phyloP scores from a whole-genome alignment of 768 basidiomycete genomes.

The Suillus weaverae region DNA sequence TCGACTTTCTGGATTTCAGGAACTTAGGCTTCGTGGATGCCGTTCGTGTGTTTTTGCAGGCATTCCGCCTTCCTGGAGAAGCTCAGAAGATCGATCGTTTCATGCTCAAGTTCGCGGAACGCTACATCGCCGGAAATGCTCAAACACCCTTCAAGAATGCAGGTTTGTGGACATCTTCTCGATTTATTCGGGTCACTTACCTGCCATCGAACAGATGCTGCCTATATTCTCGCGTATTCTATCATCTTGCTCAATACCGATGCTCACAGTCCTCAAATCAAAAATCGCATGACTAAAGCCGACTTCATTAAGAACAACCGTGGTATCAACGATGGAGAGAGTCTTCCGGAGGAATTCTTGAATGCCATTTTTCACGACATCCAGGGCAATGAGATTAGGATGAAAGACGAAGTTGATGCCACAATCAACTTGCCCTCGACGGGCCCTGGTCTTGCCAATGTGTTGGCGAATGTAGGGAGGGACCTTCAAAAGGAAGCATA shows the following conservation, averaged over 20 bases:
- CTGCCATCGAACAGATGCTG: constrained; percentile 60
- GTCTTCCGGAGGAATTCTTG: constrained; percentile 86
- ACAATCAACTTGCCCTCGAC: constrained; percentile 38
- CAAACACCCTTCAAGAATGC: constrained; percentile 91
- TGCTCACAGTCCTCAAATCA: constrained; percentile 92
- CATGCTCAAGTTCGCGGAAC: constrained; percentile 98
- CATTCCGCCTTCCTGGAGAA: constrained; percentile 96
- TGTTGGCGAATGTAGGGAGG: constrained; percentile 85
- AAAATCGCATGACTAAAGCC: constrained; percentile 87
- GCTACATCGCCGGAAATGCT: constrained; percentile 88
- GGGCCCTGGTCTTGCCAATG: constrained; percentile 76
- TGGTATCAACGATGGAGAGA: constrained; percentile 89
- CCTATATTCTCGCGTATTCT: constrained; percentile 94
- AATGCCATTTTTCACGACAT: constrained; percentile 88
- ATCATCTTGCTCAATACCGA: constrained; percentile 97
- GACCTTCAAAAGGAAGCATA: constrained; percentile 97
- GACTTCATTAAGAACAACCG: constrained; percentile 96
- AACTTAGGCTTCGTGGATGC: constrained; percentile 85
- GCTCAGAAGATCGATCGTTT: constrained; percentile 98
- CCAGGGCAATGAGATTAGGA: constrained; percentile 87
- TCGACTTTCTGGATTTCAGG: constrained; percentile 87
- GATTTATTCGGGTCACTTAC: constrained; percentile 10
- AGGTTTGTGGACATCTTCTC: constrained; percentile 50
- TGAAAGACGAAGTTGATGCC: constrained; percentile 95
- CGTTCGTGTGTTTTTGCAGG: constrained; percentile 85